Base-by-base conservation (phyloP, 2,329 filamentous ascomycete genomes). In the Xylariaceae sp. region DNA sequence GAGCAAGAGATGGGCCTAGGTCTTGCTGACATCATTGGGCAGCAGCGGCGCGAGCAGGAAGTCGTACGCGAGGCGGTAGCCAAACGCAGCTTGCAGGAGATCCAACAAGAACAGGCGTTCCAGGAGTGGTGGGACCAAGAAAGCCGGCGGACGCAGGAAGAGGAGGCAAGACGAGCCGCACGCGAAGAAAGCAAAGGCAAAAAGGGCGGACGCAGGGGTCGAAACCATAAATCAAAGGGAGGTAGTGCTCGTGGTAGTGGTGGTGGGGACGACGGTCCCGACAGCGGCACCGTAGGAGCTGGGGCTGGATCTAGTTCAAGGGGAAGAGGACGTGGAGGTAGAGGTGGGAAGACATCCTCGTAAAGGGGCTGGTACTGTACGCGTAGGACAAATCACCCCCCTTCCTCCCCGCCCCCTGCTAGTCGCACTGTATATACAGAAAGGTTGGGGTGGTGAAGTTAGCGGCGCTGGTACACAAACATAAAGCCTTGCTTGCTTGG, bases 101-200 rank as follows among this genome's bases (percentile, higher is more conserved):
- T 99, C 56, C 95, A 99, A 71, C 87, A 95, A 63, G 95, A 99
- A 74, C 95, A 99, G 70, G 91, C 91, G 49, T 99, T 99, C 71
- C 91, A 97, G 70, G 88, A 96, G 71, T 96, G 93, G 92, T 96
- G 92, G 92, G 91, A 96, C 63, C 87, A 89, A 60, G 93, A 96
- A 73, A 91, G 88, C 66, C 81, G 82, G 57, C 81, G 89, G 23
- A 84, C 89, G 40, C 87, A 88, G 61, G 84, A 88, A 63, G 85
- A 86, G 58, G 82, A 84, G 59, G 79, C 79, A 2, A 69, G 74
- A 44, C 71, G 75, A 48, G 68, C 72, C 20, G 69, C 68, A 32
- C 74, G 72, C 55, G 74, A 75, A 44, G 76, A 81, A 63, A 78
- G 77, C 12, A 75, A 77, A 51, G 76, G 72, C 52, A 74, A 72